Percentiles rank a stretch among this genome's conserved stretches.
phyloP scores from a whole-genome alignment of 148 eudicot genomes.

The Polygonum maritimum region DNA sequence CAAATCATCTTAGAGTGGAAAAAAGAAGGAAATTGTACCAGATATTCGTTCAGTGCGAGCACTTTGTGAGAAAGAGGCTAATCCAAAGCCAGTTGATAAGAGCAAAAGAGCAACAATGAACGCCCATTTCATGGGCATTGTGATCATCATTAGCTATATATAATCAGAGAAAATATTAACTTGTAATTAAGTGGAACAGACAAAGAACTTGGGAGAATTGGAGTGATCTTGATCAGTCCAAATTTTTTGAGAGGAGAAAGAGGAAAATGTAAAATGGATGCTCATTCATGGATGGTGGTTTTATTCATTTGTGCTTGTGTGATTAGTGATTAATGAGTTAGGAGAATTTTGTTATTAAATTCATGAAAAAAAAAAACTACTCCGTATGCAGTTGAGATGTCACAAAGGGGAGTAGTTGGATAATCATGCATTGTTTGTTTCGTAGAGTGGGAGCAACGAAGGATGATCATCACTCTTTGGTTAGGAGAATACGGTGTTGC shows the following conservation, averaged over 20 bases:
- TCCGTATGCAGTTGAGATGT: conserved; percentile 3
- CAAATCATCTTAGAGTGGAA: background rate
- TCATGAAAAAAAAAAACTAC: background rate
- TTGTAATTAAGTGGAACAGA: background rate
- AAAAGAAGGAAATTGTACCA: background rate
- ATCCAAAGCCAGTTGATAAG: background rate
- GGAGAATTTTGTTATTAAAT: background rate
- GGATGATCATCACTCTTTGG: background rate
- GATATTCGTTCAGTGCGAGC: conserved; percentile 1
- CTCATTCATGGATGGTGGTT: background rate
- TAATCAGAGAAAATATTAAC: background rate
- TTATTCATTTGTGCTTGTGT: background rate
- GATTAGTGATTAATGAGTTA: background rate
- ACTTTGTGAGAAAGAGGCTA: background rate
- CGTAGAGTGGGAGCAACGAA: background rate
- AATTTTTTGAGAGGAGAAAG: background rate
- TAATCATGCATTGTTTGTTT: background rate
- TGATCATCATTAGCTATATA: background rate
- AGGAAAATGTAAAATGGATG: background rate
- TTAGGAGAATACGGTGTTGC: background rate
- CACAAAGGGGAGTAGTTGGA: background rate
- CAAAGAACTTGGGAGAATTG: background rate
- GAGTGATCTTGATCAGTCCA: background rate
- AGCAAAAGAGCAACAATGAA: background rate
- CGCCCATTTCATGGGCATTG: background rate